A percentile compares a stretch with the other conserved stretches of the same genome.
Evolutionary conservation across 495 filamentous ascomycete species (phyloP).

Genomic region (Geopyxis carbonaria): DNA sequence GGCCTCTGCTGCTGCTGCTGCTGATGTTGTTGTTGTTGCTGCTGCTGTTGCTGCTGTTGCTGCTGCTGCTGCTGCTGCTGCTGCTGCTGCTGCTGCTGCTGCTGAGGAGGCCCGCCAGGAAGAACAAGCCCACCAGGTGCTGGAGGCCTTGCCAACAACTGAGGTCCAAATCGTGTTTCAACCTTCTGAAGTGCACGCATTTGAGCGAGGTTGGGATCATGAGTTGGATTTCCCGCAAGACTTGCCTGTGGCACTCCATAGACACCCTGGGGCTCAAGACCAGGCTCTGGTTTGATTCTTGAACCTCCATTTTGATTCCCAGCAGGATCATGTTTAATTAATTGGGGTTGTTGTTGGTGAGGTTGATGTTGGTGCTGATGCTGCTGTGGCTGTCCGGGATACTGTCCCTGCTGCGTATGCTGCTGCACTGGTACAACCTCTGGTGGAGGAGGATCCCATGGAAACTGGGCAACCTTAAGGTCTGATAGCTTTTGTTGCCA

Average conservation of each 20-base stretch:
- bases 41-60: conserved; percentile 23
- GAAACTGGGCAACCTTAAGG: conserved; percentile 68
- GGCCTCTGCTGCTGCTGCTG: conserved; percentile 29
- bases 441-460: conserved; percentile 69
- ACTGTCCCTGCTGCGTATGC: neutral
- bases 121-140: conserved; percentile 18
- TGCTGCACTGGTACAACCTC: conserved; percentile 31
- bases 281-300: conserved; percentile 61
- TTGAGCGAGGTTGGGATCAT: conserved; percentile 25
- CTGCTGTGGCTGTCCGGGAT: conserved; percentile 23
- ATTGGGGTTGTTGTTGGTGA: conserved; percentile 16
- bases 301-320: conserved; percentile 28
- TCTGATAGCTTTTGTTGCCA: conserved; percentile 85
- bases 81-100: conserved; percentile 14
- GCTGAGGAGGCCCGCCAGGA: conserved; percentile 8
- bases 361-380: conserved; percentile 16
- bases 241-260: conserved; percentile 12
- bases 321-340: conserved; percentile 25
- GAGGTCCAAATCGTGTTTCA: conserved; percentile 43
- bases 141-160: conserved; percentile 27
- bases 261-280: conserved; percentile 31
- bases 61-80: conserved; percentile 6
- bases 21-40: conserved; percentile 25
- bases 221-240: conserved; percentile 20
- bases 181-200: conserved; percentile 26